These are phyloP conservation scores for Metarhizium album DNA, from an alignment of 2,329 filamentous ascomycete genomes.

Conservation along the genomic window DNA sequence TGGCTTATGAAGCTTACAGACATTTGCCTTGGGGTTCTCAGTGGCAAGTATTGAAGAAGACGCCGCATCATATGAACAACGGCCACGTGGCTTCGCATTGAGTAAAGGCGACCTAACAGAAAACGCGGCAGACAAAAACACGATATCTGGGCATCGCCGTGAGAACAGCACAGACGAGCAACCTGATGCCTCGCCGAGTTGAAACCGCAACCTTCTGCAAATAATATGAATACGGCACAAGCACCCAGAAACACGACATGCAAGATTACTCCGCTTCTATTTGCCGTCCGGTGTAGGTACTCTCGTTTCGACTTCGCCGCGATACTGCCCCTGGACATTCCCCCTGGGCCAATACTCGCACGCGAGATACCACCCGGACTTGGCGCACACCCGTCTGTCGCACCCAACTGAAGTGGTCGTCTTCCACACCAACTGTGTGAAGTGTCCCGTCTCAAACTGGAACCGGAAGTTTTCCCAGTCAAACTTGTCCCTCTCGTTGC, in stretches of 20 bases:
- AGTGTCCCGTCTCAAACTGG: slow-evolving; percentile 52
- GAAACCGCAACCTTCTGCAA: no score
- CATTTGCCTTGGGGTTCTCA: slow-evolving; percentile 21
- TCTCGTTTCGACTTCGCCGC: slow-evolving; percentile 26
- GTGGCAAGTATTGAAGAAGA: background rate
- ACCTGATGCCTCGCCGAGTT: no score
- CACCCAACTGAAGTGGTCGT: slow-evolving; percentile 50
- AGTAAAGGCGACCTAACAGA: no score
- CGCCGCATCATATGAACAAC: no score
- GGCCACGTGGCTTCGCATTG: no score
- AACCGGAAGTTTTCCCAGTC: slow-evolving; percentile 48
- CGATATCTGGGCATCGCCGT: no score
- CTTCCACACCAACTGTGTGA: slow-evolving; percentile 65
- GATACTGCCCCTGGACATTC: slow-evolving; percentile 46
- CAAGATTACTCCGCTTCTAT: background rate
- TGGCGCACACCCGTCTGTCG: slow-evolving; percentile 30
- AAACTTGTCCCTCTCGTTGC: slow-evolving; percentile 40
- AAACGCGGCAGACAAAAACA: no score
- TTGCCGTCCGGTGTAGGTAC: no score
- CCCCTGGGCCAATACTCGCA: slow-evolving; percentile 62
- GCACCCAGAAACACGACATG: background rate
- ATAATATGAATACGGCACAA: background rate
- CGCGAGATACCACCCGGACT: slow-evolving; percentile 52
- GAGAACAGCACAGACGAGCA: no score
- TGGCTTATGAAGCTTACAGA: slow-evolving; percentile 33